Percentiles rank a stretch among this genome's conserved stretches.
Evolutionary conservation across 257 asterid species (phyloP).

Genomic region (Mentha longifolia): DNA sequence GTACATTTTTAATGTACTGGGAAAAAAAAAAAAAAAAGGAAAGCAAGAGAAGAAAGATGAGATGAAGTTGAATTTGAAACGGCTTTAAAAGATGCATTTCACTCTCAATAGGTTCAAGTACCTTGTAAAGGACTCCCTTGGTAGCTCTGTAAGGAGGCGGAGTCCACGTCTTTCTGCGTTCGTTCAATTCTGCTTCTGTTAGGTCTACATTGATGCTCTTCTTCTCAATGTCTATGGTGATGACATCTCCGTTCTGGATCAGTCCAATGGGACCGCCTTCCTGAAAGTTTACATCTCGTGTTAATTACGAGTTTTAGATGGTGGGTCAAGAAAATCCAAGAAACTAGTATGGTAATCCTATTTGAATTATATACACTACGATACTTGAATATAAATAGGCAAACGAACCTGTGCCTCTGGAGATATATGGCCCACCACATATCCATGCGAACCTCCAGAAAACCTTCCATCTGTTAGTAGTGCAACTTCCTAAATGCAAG

Average conservation of each 20-base stretch:
- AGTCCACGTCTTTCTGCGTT: conserved; percentile 78
- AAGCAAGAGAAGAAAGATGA: neutral
- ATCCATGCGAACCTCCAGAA: conserved; percentile 99
- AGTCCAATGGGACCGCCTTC: conserved; percentile 97
- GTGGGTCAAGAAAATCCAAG: neutral
- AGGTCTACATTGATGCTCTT: conserved; percentile 71
- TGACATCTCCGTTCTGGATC: conserved; percentile 72
- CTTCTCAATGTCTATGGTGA: conserved; percentile 73
- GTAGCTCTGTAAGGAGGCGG: conserved; percentile 78
- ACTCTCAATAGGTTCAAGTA: conserved; percentile 20
- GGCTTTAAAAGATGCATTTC: neutral
- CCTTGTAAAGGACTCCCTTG: conserved; percentile 93
- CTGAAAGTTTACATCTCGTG: conserved; percentile 46
- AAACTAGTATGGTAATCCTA: neutral
- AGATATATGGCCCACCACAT: conserved; percentile 95
- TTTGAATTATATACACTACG: neutral
- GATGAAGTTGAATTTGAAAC: neutral
- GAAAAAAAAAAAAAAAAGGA: neutral
- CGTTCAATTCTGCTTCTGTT: conserved; percentile 65
- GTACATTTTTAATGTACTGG: conserved; percentile 89
- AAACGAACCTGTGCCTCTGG: conserved; percentile 93
- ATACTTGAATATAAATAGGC: neutral
- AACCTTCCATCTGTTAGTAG: conserved; percentile 93
- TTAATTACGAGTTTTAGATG: neutral
- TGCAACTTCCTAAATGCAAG: conserved; percentile 73